Evolutionary conservation across 805 yeast genomes (phyloP), one percentile per base, ranked within the genome.

Genomic region (Priceomyces fermenticarens): DNA sequence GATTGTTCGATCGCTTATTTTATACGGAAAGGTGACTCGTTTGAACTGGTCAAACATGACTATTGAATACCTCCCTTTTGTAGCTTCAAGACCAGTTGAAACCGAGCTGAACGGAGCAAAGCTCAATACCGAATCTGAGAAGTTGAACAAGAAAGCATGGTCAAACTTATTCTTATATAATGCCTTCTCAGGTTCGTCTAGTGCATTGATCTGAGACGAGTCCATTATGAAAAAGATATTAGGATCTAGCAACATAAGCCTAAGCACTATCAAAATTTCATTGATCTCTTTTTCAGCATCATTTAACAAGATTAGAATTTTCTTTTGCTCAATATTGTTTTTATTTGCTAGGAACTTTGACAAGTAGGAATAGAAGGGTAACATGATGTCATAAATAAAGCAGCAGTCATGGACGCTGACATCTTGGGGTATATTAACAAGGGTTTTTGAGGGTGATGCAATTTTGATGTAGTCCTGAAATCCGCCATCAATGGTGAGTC

Each of bases 401-500:
- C 67, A 60, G 30, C 58, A 54, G 45, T 69, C 74, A 45, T 68
- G 73, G 16, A 60, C 45, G 33, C 66, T 58, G 10, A 67, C 53
- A 35, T 51, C 53, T 4, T 43, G 45, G 1, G 72, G 71, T 3
- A 67, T 42, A 13, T 44, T 45, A 10, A 68, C 47, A 32, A 67
- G 47, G 15, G 54, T 42, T 23, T 53, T 38, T 12, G 51, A 48
- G 0, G 70, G 63, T 32, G 48, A 35, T 7, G 48, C 49, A 3
- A 68, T 51, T 29, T 56, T 52, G 25, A 69, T 45, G 42, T 45
- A 62, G 33, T 68, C 72, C 46, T 67, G 73, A 13, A 69, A 47
- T 3, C 73, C 73, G 7, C 74, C 74, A 36, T 67, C 63, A 3
- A 68, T 36, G 35, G 61, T 62, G 10, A 38, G 41, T 2, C 74